A percentile compares a stretch with the other conserved stretches of the same genome.
phyloP scores from a whole-genome alignment of 2,329 filamentous ascomycete species.

The Monosporascus cannonballus region DNA sequence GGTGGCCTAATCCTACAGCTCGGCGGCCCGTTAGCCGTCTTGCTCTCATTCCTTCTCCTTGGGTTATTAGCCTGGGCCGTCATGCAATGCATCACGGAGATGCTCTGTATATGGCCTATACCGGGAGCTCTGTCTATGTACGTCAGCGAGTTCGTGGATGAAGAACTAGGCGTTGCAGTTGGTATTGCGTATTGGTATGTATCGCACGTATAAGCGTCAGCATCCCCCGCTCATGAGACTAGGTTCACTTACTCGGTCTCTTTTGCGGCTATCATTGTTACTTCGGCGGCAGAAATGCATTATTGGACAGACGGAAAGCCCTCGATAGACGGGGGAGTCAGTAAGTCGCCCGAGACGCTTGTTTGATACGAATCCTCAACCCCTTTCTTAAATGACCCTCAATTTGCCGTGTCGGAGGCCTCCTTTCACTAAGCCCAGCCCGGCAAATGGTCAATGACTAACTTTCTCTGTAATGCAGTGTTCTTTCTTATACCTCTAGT shows the following conservation, averaged over 20 bases:
- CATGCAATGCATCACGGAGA: constrained; percentile 26
- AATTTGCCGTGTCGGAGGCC: background rate
- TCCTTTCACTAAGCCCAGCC: background rate
- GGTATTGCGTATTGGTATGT: constrained; percentile 28
- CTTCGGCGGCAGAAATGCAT: constrained; percentile 18
- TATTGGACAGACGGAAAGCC: constrained; percentile 13
- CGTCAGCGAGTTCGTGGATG: constrained; percentile 26
- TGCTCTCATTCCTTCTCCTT: constrained; percentile 22
- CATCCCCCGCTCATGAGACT: background rate
- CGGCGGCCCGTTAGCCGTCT: constrained; percentile 19
- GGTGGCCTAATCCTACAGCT: constrained; percentile 23
- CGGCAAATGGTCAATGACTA: constrained; percentile 7
- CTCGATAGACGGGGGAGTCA: background rate
- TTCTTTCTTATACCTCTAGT: constrained; percentile 19
- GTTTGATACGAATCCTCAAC: background rate
- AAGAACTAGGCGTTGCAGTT: constrained; percentile 25
- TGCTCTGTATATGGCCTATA: constrained; percentile 27
- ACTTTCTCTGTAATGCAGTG: constrained; percentile 3
- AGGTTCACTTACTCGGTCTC: constrained; percentile 24
- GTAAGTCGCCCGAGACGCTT: background rate
- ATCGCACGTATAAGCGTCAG: background rate
- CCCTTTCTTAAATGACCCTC: background rate
- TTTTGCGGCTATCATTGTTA: constrained; percentile 20
- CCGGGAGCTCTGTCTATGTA: constrained; percentile 26
- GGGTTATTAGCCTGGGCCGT: constrained; percentile 24